Conservation (phyloP, 768 basidiomycete genomes). For the Suillus subalutaceus region DNA sequence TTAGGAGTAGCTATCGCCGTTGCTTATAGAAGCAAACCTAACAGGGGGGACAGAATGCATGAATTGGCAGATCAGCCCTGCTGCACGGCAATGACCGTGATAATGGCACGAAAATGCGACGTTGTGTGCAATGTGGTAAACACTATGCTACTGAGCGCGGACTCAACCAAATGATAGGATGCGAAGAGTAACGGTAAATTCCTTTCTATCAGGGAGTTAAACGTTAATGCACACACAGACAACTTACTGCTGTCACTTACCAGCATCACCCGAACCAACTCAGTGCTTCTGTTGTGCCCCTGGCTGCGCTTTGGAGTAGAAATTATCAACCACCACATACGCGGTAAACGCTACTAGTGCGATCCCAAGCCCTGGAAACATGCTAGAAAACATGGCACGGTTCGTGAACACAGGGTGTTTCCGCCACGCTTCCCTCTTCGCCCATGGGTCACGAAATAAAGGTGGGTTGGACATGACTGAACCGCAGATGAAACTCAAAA, state of each 20-base stretch:
- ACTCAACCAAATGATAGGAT: not conserved
- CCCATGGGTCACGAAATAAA: slow-evolving; percentile 94
- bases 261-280: not conserved
- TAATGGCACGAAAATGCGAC: not conserved
- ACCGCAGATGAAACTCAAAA: not conserved
- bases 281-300: slow-evolving; percentile 23
- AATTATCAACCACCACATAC: slow-evolving; percentile 86
- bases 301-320: slow-evolving; percentile 46
- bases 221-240: not conserved
- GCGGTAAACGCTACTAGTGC: slow-evolving; percentile 90
- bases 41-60: not conserved
- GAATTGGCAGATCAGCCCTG: not conserved
- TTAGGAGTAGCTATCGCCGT: not conserved
- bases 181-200: no score
- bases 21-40: not conserved
- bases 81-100: not conserved
- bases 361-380: slow-evolving; percentile 95
- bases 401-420: slow-evolving; percentile 88
- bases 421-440: slow-evolving; percentile 90
- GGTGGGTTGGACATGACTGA: slow-evolving; percentile 61
- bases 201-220: not conserved
- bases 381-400: slow-evolving; percentile 82
- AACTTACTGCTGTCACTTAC: not conserved
- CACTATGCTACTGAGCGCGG: not conserved
- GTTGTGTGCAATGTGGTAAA: not conserved